Evolutionary conservation across 129 eudicot species (phyloP).

Genomic region (Lonicera japonica): DNA sequence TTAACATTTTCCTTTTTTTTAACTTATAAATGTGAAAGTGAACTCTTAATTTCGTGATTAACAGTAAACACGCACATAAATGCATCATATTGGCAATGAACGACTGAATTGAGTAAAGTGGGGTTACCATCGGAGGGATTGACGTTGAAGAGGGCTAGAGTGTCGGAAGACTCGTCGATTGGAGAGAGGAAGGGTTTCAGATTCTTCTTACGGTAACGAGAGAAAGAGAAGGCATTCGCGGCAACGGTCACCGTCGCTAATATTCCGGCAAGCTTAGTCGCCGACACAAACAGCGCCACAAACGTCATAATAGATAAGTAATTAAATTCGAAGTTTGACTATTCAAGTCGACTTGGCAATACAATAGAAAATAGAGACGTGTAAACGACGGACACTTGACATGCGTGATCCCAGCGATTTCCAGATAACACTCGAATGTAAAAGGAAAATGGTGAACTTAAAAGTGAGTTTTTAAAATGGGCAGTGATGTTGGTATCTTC

Average conservation of each 20-base stretch:
- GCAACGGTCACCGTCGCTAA: constrained; percentile 61
- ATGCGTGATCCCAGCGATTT: too few relatives aligned
- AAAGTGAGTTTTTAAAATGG: too few relatives aligned
- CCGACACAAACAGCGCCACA: constrained; percentile 45
- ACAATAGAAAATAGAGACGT: too few relatives aligned
- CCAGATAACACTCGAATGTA: too few relatives aligned
- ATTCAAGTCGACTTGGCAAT: background rate
- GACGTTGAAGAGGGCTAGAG: constrained; percentile 70
- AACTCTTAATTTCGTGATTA: too few relatives aligned
- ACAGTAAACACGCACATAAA: too few relatives aligned
- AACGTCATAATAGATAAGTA: constrained; percentile 39
- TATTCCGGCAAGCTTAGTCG: constrained; percentile 89
- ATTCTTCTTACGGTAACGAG: constrained; percentile 64
- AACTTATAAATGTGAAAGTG: too few relatives aligned
- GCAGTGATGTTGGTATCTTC: too few relatives aligned
- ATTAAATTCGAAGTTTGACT: background rate
- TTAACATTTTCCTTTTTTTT: too few relatives aligned
- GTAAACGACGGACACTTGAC: too few relatives aligned
- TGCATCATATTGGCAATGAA: too few relatives aligned
- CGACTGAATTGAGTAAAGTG: background rate
- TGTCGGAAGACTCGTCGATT: constrained; percentile 70
- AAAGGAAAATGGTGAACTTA: too few relatives aligned
- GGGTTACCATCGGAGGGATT: constrained; percentile 19
- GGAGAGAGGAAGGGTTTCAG: constrained; percentile 63
- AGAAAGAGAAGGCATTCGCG: constrained; percentile 72